Percentiles rank a stretch among this genome's conserved stretches.
Conservation (phyloP, 495 filamentous ascomycete species). For the Copromyces sp. region DNA sequence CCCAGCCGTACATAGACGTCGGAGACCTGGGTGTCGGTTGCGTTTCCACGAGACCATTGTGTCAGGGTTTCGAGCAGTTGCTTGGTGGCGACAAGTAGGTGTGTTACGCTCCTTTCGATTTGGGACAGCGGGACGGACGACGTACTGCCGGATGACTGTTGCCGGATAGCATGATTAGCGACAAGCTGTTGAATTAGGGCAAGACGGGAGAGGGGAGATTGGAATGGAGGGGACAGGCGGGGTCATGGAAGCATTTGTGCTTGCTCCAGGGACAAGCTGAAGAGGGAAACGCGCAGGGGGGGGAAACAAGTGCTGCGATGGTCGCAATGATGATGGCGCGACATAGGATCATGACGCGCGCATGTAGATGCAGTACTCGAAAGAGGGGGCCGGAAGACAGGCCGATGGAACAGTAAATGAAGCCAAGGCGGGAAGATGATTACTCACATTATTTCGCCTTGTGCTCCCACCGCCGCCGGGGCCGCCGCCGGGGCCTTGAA, state of each 20-base stretch:
- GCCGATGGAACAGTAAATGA: background rate
- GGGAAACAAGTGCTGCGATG: background rate
- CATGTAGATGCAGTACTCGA: conserved; percentile 4
- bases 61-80: conserved; percentile 95
- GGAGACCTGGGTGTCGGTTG: conserved; percentile 87
- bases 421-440: conserved; percentile 6
- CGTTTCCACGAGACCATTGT: conserved; percentile 85
- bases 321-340: background rate
- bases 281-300: background rate
- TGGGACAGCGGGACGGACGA: conserved; percentile 56
- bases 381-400: conserved; percentile 1
- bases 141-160: conserved; percentile 32
- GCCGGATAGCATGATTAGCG: conserved; percentile 12
- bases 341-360: background rate
- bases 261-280: background rate
- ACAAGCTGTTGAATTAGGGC: background rate
- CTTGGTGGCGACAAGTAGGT: conserved; percentile 94
- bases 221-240: background rate
- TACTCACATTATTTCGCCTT: conserved; percentile 44
- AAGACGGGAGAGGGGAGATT: background rate
- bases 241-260: background rate
- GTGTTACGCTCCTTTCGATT: conserved; percentile 97
- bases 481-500: conserved; percentile 15
- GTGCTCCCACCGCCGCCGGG: conserved; percentile 23
- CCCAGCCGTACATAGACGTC: conserved; percentile 96